Evolutionary conservation across 2,329 filamentous ascomycete species (phyloP).

Genomic region (Diaporthe helianthi): DNA sequence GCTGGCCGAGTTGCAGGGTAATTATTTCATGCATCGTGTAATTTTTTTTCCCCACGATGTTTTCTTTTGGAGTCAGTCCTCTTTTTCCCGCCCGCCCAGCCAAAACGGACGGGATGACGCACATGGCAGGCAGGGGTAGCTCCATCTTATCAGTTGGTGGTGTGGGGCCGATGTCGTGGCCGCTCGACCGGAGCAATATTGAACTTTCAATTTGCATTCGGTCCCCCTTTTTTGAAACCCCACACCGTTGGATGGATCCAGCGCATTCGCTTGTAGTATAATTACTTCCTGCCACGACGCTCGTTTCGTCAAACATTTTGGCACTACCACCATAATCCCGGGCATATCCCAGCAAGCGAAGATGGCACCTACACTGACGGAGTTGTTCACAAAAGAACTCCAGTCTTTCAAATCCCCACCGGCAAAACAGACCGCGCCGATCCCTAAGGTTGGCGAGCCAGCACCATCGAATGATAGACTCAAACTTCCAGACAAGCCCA

Average conservation of each 20-base stretch:
- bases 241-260: background rate
- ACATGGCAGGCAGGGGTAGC: slow-evolving; percentile 29
- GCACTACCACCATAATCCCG: background rate
- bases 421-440: slow-evolving; percentile 51
- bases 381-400: slow-evolving; percentile 30
- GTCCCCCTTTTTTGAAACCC: background rate
- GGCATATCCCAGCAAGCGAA: background rate
- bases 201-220: background rate
- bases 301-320: background rate
- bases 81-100: slow-evolving; percentile 20
- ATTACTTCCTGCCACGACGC: background rate
- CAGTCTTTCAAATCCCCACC: slow-evolving; percentile 34
- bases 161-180: slow-evolving; percentile 8
- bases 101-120: slow-evolving; percentile 26
- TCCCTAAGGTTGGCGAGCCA: slow-evolving; percentile 59
- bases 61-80: background rate
- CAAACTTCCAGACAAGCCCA: slow-evolving; percentile 59
- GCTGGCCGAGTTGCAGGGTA: slow-evolving; percentile 90
- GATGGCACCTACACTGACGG: slow-evolving; percentile 13
- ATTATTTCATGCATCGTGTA: slow-evolving; percentile 87
- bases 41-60: background rate
- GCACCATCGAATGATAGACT: slow-evolving; percentile 64
- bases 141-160: slow-evolving; percentile 26
- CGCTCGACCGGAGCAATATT: background rate
- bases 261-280: background rate